Percentiles rank a stretch among this genome's conserved stretches.
Conservation (phyloP, 352 stramenopile genomes). For the Globisporangium radiosum region DNA sequence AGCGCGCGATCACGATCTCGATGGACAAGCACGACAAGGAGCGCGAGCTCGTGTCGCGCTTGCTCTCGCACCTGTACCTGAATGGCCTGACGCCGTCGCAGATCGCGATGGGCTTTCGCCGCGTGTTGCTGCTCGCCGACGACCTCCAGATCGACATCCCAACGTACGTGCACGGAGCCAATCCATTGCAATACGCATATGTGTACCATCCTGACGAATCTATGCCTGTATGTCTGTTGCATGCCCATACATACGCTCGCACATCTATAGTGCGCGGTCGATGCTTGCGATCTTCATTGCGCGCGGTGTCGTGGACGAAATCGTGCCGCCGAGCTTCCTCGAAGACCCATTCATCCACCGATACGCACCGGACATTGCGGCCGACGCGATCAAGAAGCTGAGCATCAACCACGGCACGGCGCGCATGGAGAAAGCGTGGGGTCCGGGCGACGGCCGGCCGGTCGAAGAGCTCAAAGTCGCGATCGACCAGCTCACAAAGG, state of each 20-base stretch:
- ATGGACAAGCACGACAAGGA: constrained; percentile 93
- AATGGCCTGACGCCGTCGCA: constrained; percentile 72
- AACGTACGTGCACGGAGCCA: constrained; percentile 29
- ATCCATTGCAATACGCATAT: no score
- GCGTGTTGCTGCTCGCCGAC: constrained; percentile 93
- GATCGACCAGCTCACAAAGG: constrained; percentile 94
- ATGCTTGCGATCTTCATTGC: constrained; percentile 97
- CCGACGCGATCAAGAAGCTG: constrained; percentile 94
- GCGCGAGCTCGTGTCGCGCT: constrained; percentile 86
- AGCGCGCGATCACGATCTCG: constrained; percentile 92
- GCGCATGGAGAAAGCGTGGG: constrained; percentile 96
- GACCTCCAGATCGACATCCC: constrained; percentile 96
- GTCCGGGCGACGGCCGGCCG: constrained; percentile 89
- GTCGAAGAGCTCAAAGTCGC: constrained; percentile 92
- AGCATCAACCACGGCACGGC: constrained; percentile 95
- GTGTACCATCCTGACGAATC: neutral
- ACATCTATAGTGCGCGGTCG: constrained; percentile 47
- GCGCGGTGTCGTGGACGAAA: constrained; percentile 97
- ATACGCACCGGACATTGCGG: constrained; percentile 93
- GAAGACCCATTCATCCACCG: constrained; percentile 93
- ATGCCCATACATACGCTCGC: no score
- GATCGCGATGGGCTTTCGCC: constrained; percentile 92
- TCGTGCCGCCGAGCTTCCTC: constrained; percentile 96
- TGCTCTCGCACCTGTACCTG: constrained; percentile 93
- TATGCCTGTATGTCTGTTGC: neutral